Percentiles rank a stretch among this genome's conserved stretches.
These are phyloP conservation scores for Pleomassaria siparia DNA, from an alignment of 2,329 filamentous ascomycete genomes.

Conservation along the genomic window DNA sequence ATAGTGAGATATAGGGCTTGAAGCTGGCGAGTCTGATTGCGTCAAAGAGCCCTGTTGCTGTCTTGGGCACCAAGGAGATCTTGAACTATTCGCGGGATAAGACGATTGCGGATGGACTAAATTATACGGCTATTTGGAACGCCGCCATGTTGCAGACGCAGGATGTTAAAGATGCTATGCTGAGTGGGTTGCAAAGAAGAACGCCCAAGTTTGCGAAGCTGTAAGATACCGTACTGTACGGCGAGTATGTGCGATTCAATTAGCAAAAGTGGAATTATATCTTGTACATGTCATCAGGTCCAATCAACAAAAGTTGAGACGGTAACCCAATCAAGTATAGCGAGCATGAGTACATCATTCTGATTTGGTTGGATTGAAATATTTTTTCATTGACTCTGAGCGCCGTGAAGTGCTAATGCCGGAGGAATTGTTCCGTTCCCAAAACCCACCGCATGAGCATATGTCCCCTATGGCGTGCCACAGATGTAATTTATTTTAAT, in stretches of 20 bases:
- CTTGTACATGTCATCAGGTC: too few relatives aligned
- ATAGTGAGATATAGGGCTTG: constrained; percentile 48
- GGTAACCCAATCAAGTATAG: too few relatives aligned
- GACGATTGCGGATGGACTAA: constrained; percentile 72
- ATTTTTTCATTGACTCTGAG: constrained; percentile 48
- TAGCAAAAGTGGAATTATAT: too few relatives aligned
- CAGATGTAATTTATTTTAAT: constrained; percentile 39
- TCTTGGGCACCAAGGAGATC: constrained; percentile 84
- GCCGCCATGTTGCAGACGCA: constrained; percentile 76
- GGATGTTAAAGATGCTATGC: constrained; percentile 73
- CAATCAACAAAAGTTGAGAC: too few relatives aligned
- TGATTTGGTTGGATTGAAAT: constrained; percentile 38
- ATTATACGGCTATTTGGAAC: constrained; percentile 89
- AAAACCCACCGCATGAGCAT: constrained; percentile 38
- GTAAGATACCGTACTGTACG: constrained; percentile 47
- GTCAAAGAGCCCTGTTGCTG: constrained; percentile 82
- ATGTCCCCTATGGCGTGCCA: constrained; percentile 43
- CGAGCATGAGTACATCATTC: background rate
- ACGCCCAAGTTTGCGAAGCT: constrained; percentile 85
- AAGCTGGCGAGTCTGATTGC: constrained; percentile 67
- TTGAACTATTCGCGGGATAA: constrained; percentile 81
- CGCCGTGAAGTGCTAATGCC: constrained; percentile 46
- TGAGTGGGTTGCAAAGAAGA: constrained; percentile 75
- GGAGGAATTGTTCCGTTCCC: constrained; percentile 39
- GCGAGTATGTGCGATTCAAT: too few relatives aligned